Evolutionary conservation across 192 early-diverging fungal genomes (phyloP), one percentile per base, ranked within the genome.

Genomic region (Funneliformis geosporum): DNA sequence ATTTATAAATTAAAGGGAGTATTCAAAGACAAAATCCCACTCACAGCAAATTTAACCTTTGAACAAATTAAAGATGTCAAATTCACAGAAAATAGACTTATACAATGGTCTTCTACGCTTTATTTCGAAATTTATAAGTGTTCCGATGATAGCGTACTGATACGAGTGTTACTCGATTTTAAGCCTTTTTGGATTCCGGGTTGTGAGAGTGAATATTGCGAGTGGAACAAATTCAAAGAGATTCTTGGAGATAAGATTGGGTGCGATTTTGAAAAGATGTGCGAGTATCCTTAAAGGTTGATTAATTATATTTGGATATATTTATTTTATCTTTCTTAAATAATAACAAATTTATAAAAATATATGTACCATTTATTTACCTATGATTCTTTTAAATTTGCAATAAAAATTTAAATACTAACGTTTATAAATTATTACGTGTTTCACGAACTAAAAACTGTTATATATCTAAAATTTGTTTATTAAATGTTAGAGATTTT

Each of bases 41-140:
- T 39, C 21, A 69, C 67, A 8, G 67, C 39, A 69, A 38, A 69
- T 69, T 69, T 69, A 5, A 38, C 67, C 18, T 39, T 40, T 69
- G 38, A 69, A 69, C 28, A 69, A 69, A 69, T 69, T 16, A 42
- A 69, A 69, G 21, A 39, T 0, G 0, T 69, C 28, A 42, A 21
- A 16, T 69, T 9, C 21, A 42, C 38, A 69, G 38, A n/a, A 42
- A 18, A 7, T 39, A 21, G 0, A 42, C 2, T 16, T 21, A 14
- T 39, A 69, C 38, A 16, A n/a, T 69, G 67, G 67, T 69, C 67
- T 43, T 42, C 67, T 69, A 69, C 67, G 33, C 1, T 40, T 8
- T 69, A 69, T 40, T 69, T 69, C 9, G 67, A 69, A 69, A 69
- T 69, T 69, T 69, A 69, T 69, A 42, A 6, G n/a, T n/a, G 39